Percentiles rank a stretch among this genome's conserved stretches.
Evolutionary conservation across 768 basidiomycete genomes (phyloP).

Genomic region (Boletus huronensis): DNA sequence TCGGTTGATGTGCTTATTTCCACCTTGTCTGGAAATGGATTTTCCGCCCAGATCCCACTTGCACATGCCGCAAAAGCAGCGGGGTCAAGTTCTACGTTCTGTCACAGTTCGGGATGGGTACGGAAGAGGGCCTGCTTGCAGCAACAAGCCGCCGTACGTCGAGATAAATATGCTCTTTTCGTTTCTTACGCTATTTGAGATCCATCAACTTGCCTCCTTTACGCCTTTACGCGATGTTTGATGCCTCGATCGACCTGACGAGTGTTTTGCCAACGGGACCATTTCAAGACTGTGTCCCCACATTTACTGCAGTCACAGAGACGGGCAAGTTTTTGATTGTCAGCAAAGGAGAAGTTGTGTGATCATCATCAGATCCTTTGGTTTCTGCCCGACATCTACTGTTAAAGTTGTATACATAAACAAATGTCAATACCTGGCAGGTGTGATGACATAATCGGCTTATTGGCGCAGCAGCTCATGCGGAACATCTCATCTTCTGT

Average conservation of each 20-base stretch:
- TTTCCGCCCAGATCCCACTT: no score
- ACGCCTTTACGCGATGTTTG: neutral
- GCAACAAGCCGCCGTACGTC: no score
- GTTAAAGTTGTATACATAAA: no score
- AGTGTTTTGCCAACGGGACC: neutral
- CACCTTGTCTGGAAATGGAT: neutral
- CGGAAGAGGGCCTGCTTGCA: neutral
- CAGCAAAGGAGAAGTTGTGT: neutral
- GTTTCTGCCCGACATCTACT: no score
- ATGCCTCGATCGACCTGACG: neutral
- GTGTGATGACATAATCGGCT: constrained; percentile 22
- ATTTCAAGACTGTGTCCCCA: neutral
- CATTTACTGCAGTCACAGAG: no score
- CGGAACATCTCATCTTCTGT: neutral
- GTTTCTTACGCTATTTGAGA: neutral
- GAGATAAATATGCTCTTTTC: neutral
- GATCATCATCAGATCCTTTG: neutral
- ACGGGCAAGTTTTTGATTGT: neutral
- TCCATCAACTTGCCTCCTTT: neutral
- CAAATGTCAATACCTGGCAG: neutral
- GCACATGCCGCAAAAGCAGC: neutral
- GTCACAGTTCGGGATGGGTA: neutral
- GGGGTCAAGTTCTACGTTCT: neutral
- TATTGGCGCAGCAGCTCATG: neutral
- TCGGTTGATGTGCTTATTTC: neutral